These are phyloP conservation scores for Amaranthus palmeri DNA, from an alignment of 148 eudicot genomes.

Conservation along the genomic window DNA sequence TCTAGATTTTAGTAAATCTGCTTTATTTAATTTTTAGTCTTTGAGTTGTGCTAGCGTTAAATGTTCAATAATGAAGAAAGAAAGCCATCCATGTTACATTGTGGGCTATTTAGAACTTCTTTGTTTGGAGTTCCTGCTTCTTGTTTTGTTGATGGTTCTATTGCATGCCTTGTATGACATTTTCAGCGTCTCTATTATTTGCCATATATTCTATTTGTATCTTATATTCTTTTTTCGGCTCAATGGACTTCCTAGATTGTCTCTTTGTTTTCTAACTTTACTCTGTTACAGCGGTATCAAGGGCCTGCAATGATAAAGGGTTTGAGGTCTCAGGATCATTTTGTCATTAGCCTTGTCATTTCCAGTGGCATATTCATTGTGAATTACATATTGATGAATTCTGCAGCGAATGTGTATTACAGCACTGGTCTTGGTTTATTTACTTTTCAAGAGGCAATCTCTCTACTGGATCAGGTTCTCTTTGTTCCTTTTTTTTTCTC, in stretches of 20 bases:
- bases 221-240: neutral
- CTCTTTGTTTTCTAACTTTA: neutral
- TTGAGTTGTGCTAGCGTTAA: neutral
- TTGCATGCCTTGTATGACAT: neutral
- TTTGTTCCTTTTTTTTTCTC: constrained; percentile 11
- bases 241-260: neutral
- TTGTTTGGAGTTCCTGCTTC: neutral
- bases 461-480: constrained; percentile 77
- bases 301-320: constrained; percentile 40
- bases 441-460: constrained; percentile 73
- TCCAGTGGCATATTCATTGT: constrained; percentile 86
- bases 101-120: neutral
- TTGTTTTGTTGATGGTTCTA: neutral
- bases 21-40: neutral
- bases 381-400: constrained; percentile 62
- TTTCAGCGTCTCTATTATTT: neutral
- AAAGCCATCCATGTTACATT: neutral
- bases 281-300: constrained; percentile 36
- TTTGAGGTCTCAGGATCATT: constrained; percentile 54
- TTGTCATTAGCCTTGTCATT: constrained; percentile 54
- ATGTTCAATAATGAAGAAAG: neutral
- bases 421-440: constrained; percentile 68
- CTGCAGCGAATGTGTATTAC: constrained; percentile 69
- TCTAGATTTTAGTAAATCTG: neutral
- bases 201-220: neutral